A percentile compares a stretch with the other conserved stretches of the same genome.
Conservation (phyloP, 768 basidiomycete species). For the Cystofilobasidium ferigula region DNA sequence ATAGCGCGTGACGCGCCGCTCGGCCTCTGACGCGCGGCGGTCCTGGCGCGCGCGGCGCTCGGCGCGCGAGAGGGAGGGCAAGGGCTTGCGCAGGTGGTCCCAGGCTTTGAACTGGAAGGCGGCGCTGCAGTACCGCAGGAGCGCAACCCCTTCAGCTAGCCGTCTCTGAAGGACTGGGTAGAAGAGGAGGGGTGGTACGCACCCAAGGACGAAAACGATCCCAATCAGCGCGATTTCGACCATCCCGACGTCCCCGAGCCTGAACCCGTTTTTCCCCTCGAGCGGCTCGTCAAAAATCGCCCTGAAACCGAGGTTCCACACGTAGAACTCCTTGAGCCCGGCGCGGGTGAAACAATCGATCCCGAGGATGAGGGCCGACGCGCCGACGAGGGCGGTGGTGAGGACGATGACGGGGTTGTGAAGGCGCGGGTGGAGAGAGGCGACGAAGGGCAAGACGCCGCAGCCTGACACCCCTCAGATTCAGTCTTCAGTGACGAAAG, state of each 20-base stretch:
- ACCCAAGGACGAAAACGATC: constrained; percentile 59
- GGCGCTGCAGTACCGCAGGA: constrained; percentile 61
- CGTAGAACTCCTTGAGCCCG: constrained; percentile 92
- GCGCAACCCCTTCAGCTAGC: neutral
- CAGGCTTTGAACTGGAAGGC: constrained; percentile 84
- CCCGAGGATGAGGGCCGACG: constrained; percentile 75
- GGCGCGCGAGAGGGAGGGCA: constrained; percentile 59
- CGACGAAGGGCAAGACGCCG: constrained; percentile 64
- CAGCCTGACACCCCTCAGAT: constrained; percentile 43
- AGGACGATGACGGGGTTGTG: constrained; percentile 78
- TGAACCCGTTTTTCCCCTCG: constrained; percentile 37
- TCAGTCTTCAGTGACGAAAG: neutral
- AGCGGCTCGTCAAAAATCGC: constrained; percentile 66
- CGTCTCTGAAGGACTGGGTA: neutral
- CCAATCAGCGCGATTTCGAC: constrained; percentile 69
- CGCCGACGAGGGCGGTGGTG: constrained; percentile 73
- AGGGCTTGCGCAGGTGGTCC: constrained; percentile 55
- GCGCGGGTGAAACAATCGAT: constrained; percentile 88
- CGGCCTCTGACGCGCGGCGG: constrained; percentile 63
- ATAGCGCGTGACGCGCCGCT: constrained; percentile 55
- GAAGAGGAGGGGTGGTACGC: constrained; percentile 13
- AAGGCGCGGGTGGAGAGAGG: constrained; percentile 73
- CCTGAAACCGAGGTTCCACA: constrained; percentile 86
- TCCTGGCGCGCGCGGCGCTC: constrained; percentile 62
- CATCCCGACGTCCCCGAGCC: constrained; percentile 61